A percentile compares a stretch with the other conserved stretches of the same genome.
These are phyloP conservation scores for Bruguiera sexangula DNA, from an alignment of 345 rosid genomes.

Conservation along the genomic window DNA sequence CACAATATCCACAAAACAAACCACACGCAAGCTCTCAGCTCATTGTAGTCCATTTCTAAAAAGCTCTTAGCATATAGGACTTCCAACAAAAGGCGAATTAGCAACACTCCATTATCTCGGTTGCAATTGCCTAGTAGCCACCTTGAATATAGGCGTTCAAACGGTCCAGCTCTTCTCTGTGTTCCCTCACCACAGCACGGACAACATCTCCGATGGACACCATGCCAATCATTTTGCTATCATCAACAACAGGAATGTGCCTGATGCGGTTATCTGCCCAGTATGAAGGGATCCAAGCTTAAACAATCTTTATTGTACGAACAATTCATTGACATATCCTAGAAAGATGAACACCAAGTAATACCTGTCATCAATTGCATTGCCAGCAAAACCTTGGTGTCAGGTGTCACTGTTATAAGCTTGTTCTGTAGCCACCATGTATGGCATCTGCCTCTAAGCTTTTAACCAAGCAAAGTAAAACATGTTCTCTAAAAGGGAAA, in stretches of 20 bases:
- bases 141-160: conserved; percentile 90
- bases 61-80: conserved; percentile 15
- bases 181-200: conserved; percentile 95
- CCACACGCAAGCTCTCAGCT: neutral
- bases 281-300: conserved; percentile 6
- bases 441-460: neutral
- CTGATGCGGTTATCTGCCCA: conserved; percentile 84
- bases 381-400: conserved; percentile 90
- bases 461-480: neutral
- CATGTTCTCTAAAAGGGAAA: neutral
- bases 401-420: conserved; percentile 87
- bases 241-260: conserved; percentile 86
- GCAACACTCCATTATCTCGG: conserved; percentile 5
- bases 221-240: conserved; percentile 90
- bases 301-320: neutral
- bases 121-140: conserved; percentile 64
- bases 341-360: neutral
- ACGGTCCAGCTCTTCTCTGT: conserved; percentile 86
- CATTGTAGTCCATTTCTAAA: conserved; percentile 25
- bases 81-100: conserved; percentile 2
- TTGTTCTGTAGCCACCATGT: conserved; percentile 55
- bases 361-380: conserved; percentile 99
- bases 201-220: conserved; percentile 99
- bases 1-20: too few relatives aligned
- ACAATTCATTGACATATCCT: neutral